Base-by-base conservation (phyloP, 495 filamentous ascomycete genomes). In the Penicillium pancosmium region DNA sequence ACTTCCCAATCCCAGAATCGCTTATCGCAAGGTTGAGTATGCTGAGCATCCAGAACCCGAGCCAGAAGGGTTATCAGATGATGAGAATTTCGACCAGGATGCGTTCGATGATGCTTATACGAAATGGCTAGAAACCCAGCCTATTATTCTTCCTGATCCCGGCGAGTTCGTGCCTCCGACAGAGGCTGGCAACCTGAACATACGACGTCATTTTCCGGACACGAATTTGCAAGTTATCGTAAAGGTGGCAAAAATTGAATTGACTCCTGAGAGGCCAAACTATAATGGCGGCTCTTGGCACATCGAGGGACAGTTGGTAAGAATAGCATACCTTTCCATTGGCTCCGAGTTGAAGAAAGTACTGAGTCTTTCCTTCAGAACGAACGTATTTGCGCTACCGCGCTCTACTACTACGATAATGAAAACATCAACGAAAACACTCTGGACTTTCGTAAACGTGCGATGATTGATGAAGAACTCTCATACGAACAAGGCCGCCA, bases 401-500 rank as follows among this genome's bases (percentile, higher is more conserved):
- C 84, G 3, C 62, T 88, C 6, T 87, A 84, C 68, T 86, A 86
- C 73, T 87, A 85, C 64, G 82, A 86, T 57, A 71, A 62, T 51
- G 71, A 84, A 4, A 90, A 91, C 66, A 82, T 89, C 52, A 85
- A 80, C 5, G 67, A 78, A 6, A 82, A 75, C 55, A 63, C 60
- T 25, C 75, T 90, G 0, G 62, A 73, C 0, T 87, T 89, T 63
- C 79, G 80, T 13, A 73, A 82, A 35, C 55, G 62, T 6, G 47
- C 66, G 3, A n/a, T 35, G 16, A 50, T 70, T 19, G 54, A 66
- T 0, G 0, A 40, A 0, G 56, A 61, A 0, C 11, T 74, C 3
- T 1, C 0, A 12, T 75, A 76, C 57, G 41, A 54, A 3, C 73
- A 77, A 62, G 47, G 46, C 19, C 52, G 65, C 8, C 61, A 68